Conservation (phyloP, 108 stramenopile genomes). For the Hondaea fermentalgiana region DNA sequence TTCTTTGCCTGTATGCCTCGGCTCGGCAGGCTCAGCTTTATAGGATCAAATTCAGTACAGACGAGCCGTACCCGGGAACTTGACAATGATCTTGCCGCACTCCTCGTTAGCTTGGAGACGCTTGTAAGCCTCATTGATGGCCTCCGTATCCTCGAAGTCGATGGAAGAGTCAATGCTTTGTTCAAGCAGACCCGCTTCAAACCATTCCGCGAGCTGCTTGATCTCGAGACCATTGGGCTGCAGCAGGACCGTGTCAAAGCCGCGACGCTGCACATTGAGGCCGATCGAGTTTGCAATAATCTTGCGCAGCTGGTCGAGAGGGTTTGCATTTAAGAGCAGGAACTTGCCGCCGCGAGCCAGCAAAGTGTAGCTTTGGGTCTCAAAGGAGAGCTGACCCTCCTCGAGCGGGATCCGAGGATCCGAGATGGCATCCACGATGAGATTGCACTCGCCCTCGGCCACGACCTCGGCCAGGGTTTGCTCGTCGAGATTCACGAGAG, state of each 20-base stretch:
- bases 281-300: not conserved
- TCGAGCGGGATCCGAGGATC: not conserved
- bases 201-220: not conserved
- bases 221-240: not conserved
- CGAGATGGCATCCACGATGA: not conserved
- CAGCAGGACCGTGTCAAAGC: not conserved
- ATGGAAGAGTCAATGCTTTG: not conserved
- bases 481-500: not conserved
- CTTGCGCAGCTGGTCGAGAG: not conserved
- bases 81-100: not conserved
- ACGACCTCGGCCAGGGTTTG: not conserved
- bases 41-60: no score
- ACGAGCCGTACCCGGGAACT: not conserved
- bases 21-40: no score
- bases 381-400: not conserved
- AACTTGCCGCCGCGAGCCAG: not conserved
- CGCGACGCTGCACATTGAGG: not conserved
- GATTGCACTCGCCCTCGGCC: not conserved
- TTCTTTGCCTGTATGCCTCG: no score
- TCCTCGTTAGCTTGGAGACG: not conserved
- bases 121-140: not conserved
- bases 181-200: not conserved
- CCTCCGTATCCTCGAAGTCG: not conserved
- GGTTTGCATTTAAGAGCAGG: not conserved
- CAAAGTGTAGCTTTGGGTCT: not conserved